Base-by-base conservation (phyloP, 2,329 filamentous ascomycete species). In the Verticillium tricorpus region DNA sequence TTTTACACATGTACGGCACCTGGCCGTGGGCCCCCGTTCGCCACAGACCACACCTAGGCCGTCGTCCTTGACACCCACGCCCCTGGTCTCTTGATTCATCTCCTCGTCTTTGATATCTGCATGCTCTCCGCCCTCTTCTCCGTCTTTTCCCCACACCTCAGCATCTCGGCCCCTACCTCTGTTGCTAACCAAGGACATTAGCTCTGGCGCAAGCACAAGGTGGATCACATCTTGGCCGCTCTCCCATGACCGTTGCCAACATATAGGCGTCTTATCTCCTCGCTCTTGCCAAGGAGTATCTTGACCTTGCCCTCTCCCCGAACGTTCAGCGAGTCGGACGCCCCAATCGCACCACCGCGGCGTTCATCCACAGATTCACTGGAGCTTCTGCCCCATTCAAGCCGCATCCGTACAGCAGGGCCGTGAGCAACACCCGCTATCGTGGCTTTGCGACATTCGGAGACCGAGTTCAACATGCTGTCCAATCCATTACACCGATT, bases 401-500 rank as follows among this genome's bases (percentile, higher is more conserved):
- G 15, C 6, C 37, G 15, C 5, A 2, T n/a, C 14, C 17, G 37
- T 17, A n/a, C 37, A 17, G 8, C 11, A 9, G 19, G 19, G 6
- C 19, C 6, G 22, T 19, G 2, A 52, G 19, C n/a, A 52, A 7
- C 45, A n/a, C 12, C 19, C 11, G n/a, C 19, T 19, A 14, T 22
- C 45, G 45, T 52, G 45, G 45, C n/a, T 52, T n/a, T 52, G 19
- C 45, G 19, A 25, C 12, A 52, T 25, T 19, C 45, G 8, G 19
- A 52, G 19, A 40, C 54, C 25, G 54, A 62, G 61, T 50, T 65
- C 77, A 81, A 76, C 61, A 88, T 88, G 85, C 73, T 88, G 72
- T 87, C 85, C 62, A 88, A 87, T 69, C 85, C 85, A 61, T 80
- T 87, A 40, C 85, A 87, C 69, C 83, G 85, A 54, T 87, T 86